A percentile compares a stretch with the other conserved stretches of the same genome.
Evolutionary conservation across 2,329 filamentous ascomycete species (phyloP).

Genomic region (Cladosporium sp.): DNA sequence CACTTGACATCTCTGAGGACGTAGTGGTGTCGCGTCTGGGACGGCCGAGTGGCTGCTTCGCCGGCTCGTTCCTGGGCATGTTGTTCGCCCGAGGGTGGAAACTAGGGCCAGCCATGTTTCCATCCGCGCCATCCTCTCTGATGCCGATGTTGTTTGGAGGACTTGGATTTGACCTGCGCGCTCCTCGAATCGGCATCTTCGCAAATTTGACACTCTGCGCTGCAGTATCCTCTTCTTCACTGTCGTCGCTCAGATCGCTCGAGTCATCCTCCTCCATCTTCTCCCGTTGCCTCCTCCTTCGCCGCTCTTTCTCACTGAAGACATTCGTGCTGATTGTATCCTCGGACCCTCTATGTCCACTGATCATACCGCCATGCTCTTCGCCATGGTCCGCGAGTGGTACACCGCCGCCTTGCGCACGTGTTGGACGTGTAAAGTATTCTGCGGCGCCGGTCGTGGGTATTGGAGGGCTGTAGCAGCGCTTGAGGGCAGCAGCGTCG

Average conservation of each 20-base stretch:
- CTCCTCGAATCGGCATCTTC: slow-evolving; percentile 84
- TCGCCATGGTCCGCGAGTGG: slow-evolving; percentile 50
- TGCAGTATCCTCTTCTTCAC: slow-evolving; percentile 60
- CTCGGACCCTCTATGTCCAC: slow-evolving; percentile 57
- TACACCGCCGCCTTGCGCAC: slow-evolving; percentile 15
- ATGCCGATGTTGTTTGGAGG: slow-evolving; percentile 40
- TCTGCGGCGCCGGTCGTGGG: slow-evolving; percentile 71
- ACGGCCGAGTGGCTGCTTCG: slow-evolving; percentile 51
- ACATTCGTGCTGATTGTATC: slow-evolving; percentile 63
- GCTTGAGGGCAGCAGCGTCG: slow-evolving; percentile 69
- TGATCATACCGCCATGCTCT: slow-evolving; percentile 69
- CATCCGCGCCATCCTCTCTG: slow-evolving; percentile 20
- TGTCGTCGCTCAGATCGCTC: slow-evolving; percentile 79
- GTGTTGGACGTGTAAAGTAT: slow-evolving; percentile 65
- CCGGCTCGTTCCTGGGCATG: slow-evolving; percentile 14
- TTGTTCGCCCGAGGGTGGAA: neutral
- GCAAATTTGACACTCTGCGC: slow-evolving; percentile 91
- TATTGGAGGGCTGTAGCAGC: slow-evolving; percentile 80
- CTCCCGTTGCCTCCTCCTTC: slow-evolving; percentile 63
- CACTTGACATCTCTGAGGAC: slow-evolving; percentile 77
- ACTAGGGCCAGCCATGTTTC: slow-evolving; percentile 49
- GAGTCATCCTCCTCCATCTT: slow-evolving; percentile 81
- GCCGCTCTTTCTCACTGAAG: slow-evolving; percentile 46
- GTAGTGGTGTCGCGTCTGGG: slow-evolving; percentile 71
- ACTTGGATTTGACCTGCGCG: slow-evolving; percentile 70